These are phyloP conservation scores for Metschnikowia aberdeeniae DNA, from an alignment of 805 yeast species.

Conservation along the genomic window DNA sequence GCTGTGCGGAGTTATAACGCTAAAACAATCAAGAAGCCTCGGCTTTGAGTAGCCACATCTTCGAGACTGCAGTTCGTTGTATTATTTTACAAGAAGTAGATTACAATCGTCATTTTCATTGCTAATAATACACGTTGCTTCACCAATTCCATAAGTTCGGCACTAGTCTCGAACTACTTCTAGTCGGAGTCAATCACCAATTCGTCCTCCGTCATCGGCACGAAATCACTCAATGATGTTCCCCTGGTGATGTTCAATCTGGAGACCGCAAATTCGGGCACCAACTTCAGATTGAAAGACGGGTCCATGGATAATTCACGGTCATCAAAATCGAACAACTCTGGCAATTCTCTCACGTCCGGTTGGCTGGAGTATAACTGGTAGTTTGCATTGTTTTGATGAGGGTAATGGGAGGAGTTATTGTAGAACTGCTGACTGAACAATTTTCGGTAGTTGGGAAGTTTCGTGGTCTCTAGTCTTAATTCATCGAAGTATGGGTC, in stretches of 20 bases:
- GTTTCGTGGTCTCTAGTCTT: conserved; percentile 33
- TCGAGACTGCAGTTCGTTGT: background rate
- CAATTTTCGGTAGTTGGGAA: conserved; percentile 43
- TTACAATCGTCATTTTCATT: conserved; percentile 1
- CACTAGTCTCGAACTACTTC: background rate
- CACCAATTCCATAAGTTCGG: background rate
- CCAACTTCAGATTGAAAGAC: conserved; percentile 32
- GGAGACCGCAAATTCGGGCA: conserved; percentile 39
- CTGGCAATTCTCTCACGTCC: conserved; percentile 43
- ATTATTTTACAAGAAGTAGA: background rate
- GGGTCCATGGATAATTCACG: conserved; percentile 49
- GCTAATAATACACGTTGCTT: conserved; percentile 1
- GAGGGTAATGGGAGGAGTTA: conserved; percentile 21
- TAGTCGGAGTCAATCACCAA: conserved; percentile 32
- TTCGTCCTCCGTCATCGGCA: conserved; percentile 30
- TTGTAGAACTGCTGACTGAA: conserved; percentile 36
- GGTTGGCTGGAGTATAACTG: conserved; percentile 39
- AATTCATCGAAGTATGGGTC: conserved; percentile 56
- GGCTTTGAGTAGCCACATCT: conserved; percentile 20
- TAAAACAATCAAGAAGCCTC: conserved; percentile 32
- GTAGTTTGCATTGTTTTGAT: conserved; percentile 40
- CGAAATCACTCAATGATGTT: conserved; percentile 30
- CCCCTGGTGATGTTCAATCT: conserved; percentile 25
- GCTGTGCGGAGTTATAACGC: conserved; percentile 10
- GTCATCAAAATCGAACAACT: conserved; percentile 48